Percentiles rank a stretch among this genome's conserved stretches.
Conservation (phyloP, 163 green algal species). For the Scenedesmus sp. region DNA sequence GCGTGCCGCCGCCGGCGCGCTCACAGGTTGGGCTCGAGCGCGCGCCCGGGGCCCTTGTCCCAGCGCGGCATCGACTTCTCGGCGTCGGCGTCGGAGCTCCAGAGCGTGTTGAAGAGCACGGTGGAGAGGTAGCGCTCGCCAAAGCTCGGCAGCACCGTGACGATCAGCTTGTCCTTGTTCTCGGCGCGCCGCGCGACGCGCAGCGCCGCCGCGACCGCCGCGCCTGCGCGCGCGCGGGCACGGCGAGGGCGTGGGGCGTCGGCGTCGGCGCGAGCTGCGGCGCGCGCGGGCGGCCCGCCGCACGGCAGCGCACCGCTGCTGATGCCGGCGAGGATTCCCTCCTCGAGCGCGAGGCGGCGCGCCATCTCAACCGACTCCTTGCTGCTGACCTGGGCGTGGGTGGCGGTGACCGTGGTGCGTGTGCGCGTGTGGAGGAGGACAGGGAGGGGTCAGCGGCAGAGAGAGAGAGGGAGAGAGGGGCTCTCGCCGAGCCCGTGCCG, state of each 20-base stretch:
- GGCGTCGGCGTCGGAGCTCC: slow-evolving; percentile 69
- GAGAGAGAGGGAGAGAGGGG: too few relatives aligned
- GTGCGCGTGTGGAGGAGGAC: background rate
- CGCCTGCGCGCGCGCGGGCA: slow-evolving; percentile 44
- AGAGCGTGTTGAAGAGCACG: slow-evolving; percentile 85
- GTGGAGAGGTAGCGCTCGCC: slow-evolving; percentile 89
- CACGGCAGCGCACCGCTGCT: slow-evolving; percentile 53
- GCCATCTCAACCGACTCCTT: slow-evolving; percentile 83
- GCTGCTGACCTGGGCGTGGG: too few relatives aligned
- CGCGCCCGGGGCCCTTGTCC: too few relatives aligned
- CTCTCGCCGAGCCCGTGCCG: too few relatives aligned
- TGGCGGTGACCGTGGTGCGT: too few relatives aligned
- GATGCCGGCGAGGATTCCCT: slow-evolving; percentile 89
- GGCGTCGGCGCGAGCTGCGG: slow-evolving; percentile 4
- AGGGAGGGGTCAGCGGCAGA: background rate
- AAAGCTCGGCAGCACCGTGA: slow-evolving; percentile 74
- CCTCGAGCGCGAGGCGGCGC: slow-evolving; percentile 78
- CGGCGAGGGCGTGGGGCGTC: too few relatives aligned
- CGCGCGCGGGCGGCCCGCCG: background rate
- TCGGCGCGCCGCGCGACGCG: slow-evolving; percentile 74
- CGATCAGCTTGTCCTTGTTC: slow-evolving; percentile 86
- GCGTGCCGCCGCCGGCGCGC: too few relatives aligned
- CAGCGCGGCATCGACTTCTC: slow-evolving; percentile 75
- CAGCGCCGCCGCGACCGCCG: slow-evolving; percentile 79
- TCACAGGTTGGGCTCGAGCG: slow-evolving; percentile 63